These are phyloP conservation scores for Paraleonurus japonicus DNA, from an alignment of 257 asterid genomes.

Conservation along the genomic window DNA sequence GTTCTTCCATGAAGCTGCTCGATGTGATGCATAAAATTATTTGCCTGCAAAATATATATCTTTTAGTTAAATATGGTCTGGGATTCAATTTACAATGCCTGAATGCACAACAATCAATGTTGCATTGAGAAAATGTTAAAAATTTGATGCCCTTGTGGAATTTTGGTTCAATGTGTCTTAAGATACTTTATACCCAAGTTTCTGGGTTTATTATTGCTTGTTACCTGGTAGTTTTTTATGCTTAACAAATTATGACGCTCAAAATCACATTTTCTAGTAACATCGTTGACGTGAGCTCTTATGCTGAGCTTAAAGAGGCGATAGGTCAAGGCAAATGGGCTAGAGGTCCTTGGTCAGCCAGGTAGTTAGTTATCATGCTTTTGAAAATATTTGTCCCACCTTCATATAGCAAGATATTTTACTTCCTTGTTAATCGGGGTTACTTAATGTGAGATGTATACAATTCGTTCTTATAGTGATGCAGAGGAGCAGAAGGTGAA, in stretches of 20 bases:
- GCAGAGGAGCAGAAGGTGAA: constrained; percentile 77
- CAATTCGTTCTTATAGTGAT: constrained; percentile 47
- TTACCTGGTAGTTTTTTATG: constrained; percentile 1
- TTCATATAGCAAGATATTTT: background rate
- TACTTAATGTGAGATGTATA: background rate
- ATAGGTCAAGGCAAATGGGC: constrained; percentile 97
- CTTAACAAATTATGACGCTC: constrained; percentile 26
- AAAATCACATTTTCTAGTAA: constrained; percentile 46
- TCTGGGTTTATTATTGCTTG: background rate
- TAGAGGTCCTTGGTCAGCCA: constrained; percentile 99
- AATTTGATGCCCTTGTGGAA: background rate
- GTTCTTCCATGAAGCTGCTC: constrained; percentile 20
- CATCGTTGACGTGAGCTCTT: constrained; percentile 86
- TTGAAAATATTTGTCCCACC: background rate
- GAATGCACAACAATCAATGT: constrained; percentile 4
- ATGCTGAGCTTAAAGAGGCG: constrained; percentile 86
- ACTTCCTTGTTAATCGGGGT: background rate
- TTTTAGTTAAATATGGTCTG: background rate
- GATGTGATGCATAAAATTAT: constrained; percentile 8
- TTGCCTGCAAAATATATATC: background rate
- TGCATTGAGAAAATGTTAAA: background rate
- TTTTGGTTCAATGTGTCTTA: background rate
- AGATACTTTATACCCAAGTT: background rate
- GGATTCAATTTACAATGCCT: background rate
- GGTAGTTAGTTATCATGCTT: constrained; percentile 46